Evolutionary conservation across 1,139 yeast genomes (phyloP), one percentile per base, ranked within the genome.

Genomic region (Tardiomyces blankii): DNA sequence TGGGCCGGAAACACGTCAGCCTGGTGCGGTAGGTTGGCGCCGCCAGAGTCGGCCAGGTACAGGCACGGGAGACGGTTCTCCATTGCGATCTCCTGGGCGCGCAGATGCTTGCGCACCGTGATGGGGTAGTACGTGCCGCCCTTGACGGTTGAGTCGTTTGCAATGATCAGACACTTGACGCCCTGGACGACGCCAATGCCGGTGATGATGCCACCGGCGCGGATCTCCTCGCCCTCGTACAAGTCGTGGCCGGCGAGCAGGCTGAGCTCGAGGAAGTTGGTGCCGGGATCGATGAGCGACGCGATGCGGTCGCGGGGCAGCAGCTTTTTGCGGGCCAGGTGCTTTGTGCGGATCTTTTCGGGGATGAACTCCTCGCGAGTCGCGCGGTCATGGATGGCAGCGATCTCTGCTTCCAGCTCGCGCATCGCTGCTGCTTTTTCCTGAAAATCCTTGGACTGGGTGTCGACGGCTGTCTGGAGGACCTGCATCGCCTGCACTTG

Each of bases 121-220:
- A 62, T 62, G n/a, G 66, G 65, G 49, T 57, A 62, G 53, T 63
- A 63, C 11, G 66, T 62, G 11, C 67, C 67, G 14, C 66, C 67
- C 48, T 63, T 63, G 41, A 63, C 65, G 18, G 67, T 63, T 28
- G 62, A 55, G 46, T 63, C 65, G 49, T 63, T 63, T 40, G 67
- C 66, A 13, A 62, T 60, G 45, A 63, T 56, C 44, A 63, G 44
- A 41, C 65, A 61, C 21, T 58, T 56, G 49, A 58, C 56, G 16
- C 66, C 66, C 16, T 56, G 50, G 27, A 63, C 65, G 23, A 59
- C 50, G 14, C 67, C 67, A 18, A 63, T 54, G 35, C 67, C 67
- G 9, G 65, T 61, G 46, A 63, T 60, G 45, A 63, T 60, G 2
- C 65, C 66, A 7, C 66, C 67, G 6, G 61, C 63, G 12, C 65